Evolutionary conservation across 805 yeast species (phyloP).

Genomic region (Candida ulmi): DNA sequence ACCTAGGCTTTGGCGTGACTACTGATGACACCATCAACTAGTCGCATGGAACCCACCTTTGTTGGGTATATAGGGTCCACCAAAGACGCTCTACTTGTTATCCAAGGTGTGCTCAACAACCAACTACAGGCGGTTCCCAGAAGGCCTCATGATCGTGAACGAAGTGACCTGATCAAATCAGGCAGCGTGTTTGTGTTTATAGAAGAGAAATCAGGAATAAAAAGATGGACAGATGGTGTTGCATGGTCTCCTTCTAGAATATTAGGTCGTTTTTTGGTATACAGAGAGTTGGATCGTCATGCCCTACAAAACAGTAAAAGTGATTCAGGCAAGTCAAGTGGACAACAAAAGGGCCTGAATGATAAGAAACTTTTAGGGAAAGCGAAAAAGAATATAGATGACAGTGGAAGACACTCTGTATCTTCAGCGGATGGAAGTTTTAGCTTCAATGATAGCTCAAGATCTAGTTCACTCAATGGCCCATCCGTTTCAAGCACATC

Average conservation of each 20-base stretch:
- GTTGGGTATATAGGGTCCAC: slow-evolving; percentile 70
- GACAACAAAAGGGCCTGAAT: not conserved
- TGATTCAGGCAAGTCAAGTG: slow-evolving; percentile 25
- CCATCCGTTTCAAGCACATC: too few relatives aligned
- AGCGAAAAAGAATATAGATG: slow-evolving; percentile 8
- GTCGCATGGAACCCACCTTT: slow-evolving; percentile 17
- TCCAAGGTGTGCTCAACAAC: slow-evolving; percentile 72
- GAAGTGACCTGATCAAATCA: slow-evolving; percentile 56
- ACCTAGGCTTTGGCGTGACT: too few relatives aligned
- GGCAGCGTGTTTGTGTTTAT: slow-evolving; percentile 83
- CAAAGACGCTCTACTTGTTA: slow-evolving; percentile 72
- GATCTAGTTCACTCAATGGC: too few relatives aligned
- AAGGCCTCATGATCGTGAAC: slow-evolving; percentile 78
- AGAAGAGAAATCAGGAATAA: slow-evolving; percentile 77
- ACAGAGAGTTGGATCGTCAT: slow-evolving; percentile 57
- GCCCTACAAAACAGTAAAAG: slow-evolving; percentile 35
- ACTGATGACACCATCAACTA: not conserved
- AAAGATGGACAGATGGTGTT: slow-evolving; percentile 96
- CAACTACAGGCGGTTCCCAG: slow-evolving; percentile 58
- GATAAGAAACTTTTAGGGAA: not conserved
- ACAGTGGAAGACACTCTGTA: not conserved
- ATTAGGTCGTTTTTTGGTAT: slow-evolving; percentile 77
- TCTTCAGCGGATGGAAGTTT: not conserved
- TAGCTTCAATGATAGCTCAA: too few relatives aligned
- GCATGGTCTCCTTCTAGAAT: slow-evolving; percentile 92